These are phyloP conservation scores for Tetrahymena malaccensis DNA, from an alignment of 73 alveolate species.

Conservation along the genomic window DNA sequence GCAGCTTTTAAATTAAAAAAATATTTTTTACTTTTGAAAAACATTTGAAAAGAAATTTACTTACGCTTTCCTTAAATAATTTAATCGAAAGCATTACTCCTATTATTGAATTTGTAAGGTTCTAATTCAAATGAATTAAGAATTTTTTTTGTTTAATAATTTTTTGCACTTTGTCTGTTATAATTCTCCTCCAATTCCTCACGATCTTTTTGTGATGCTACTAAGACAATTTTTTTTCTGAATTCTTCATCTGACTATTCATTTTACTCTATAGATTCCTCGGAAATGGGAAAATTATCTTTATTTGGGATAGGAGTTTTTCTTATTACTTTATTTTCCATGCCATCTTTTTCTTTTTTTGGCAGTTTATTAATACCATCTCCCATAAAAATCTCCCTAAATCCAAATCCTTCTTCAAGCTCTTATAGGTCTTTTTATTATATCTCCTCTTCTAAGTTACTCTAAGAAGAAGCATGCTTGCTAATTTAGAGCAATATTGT, in stretches of 20 bases:
- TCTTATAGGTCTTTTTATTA: background rate
- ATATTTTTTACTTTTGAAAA: too few relatives aligned
- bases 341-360: background rate
- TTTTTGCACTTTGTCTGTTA: background rate
- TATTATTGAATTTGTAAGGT: background rate
- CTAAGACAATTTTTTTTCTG: background rate
- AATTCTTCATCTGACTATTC: background rate
- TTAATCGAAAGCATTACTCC: background rate
- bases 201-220: background rate
- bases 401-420: background rate
- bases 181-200: background rate
- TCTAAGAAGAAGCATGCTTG: background rate
- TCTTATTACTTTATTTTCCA: background rate
- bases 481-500: background rate
- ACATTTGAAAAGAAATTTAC: background rate
- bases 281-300: background rate
- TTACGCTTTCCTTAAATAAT: background rate
- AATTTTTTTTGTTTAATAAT: background rate
- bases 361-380: background rate
- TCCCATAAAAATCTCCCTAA: background rate
- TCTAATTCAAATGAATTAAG: background rate
- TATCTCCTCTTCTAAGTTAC: background rate
- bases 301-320: background rate
- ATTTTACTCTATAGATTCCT: background rate
- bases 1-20: background rate